These are phyloP conservation scores for Trichosporon sp. DNA, from an alignment of 1,284 basidiomycete genomes.

Conservation along the genomic window DNA sequence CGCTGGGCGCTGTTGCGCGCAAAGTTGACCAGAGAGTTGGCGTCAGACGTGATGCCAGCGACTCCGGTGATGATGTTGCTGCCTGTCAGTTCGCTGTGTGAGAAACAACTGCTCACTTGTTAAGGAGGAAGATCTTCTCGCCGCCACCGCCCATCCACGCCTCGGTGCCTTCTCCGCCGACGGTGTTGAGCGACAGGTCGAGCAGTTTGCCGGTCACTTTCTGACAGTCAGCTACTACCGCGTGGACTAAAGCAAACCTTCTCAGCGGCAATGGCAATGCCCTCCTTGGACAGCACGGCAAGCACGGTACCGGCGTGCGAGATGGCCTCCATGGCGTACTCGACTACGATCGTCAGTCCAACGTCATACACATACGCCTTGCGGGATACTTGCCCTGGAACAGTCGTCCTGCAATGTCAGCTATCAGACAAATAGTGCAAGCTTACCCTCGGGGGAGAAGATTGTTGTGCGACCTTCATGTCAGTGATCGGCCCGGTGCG, in stretches of 20 bases:
- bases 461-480: slow-evolving; percentile 67
- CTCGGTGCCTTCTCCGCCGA: slow-evolving; percentile 65
- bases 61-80: slow-evolving; percentile 95
- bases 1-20: slow-evolving; percentile 84
- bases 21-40: slow-evolving; percentile 95
- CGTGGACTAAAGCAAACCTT: slow-evolving; percentile 54
- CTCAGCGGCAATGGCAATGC: slow-evolving; percentile 96
- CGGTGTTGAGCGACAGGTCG: slow-evolving; percentile 79
- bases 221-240: slow-evolving; percentile 34
- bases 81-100: not conserved
- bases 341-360: slow-evolving; percentile 58
- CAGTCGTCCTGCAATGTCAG: slow-evolving; percentile 62
- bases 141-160: slow-evolving; percentile 71
- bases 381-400: slow-evolving; percentile 59
- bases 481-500: slow-evolving; percentile 5
- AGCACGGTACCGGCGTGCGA: slow-evolving; percentile 94
- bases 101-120: slow-evolving; percentile 54
- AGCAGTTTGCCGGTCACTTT: slow-evolving; percentile 97
- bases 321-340: slow-evolving; percentile 99
- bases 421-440: not conserved
- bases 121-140: slow-evolving; percentile 95
- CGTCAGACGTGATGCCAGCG: slow-evolving; percentile 93
- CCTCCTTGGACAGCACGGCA: slow-evolving; percentile 89
- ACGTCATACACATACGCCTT: slow-evolving; percentile 48
- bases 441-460: slow-evolving; percentile 87